Evolutionary conservation across 139 green algal species (phyloP).

Genomic region (Ettlia oleoabundans): DNA sequence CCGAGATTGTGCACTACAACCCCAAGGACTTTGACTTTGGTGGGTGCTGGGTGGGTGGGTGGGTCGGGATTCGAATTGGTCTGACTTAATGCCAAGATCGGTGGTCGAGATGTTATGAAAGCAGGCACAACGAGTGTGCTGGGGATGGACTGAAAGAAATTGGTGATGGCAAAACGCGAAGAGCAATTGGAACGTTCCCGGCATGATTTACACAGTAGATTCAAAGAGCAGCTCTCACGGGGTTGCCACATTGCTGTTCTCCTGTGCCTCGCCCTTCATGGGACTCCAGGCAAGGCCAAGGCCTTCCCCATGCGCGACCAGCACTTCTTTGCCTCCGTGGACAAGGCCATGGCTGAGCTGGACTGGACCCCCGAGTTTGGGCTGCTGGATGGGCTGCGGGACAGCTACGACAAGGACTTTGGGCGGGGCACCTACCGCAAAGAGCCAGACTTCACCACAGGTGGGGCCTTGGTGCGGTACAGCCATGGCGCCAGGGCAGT

Average conservation of each 20-base stretch:
- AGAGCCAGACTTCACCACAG: conserved; percentile 86
- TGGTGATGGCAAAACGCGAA: no score
- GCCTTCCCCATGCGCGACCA: conserved; percentile 96
- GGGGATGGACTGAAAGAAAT: no score
- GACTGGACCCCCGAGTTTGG: conserved; percentile 91
- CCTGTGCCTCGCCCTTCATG: not conserved
- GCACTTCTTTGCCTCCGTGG: conserved; percentile 96
- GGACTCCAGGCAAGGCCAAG: conserved; percentile 67
- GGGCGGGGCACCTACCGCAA: conserved; percentile 91
- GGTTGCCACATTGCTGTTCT: no score
- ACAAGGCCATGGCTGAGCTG: conserved; percentile 89
- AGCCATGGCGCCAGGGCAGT: no score
- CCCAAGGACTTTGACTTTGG: conserved; percentile 97
- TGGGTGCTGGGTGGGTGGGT: not conserved
- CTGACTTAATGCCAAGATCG: no score
- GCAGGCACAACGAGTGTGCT: no score
- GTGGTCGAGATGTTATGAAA: no score
- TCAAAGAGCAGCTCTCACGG: no score
- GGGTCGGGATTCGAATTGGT: not conserved
- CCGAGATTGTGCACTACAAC: conserved; percentile 95
- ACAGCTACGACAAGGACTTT: conserved; percentile 96
- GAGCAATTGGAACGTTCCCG: no score
- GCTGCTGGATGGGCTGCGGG: conserved; percentile 87
- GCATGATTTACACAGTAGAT: no score
- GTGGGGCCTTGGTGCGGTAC: not conserved